Evolutionary conservation across 2,329 filamentous ascomycete genomes (phyloP).

Genomic region (Microdochium nivale): DNA sequence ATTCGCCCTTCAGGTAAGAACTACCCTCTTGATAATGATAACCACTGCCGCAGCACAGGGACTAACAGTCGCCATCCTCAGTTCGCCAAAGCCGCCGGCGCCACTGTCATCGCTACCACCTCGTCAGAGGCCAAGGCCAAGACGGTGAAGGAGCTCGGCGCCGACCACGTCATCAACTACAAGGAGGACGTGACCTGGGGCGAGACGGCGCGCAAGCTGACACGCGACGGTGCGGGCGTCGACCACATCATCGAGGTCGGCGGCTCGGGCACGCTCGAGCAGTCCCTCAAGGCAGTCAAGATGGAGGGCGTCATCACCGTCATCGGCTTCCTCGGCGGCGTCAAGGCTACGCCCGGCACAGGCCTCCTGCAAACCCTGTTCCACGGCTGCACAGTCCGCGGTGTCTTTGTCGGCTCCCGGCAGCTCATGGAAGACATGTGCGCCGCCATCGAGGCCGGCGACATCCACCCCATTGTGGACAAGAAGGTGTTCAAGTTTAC

Average conservation of each 20-base stretch:
- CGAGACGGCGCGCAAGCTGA: slow-evolving; percentile 30
- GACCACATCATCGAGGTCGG: slow-evolving; percentile 41
- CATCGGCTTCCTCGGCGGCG: slow-evolving; percentile 32
- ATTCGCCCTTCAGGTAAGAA: slow-evolving; percentile 45
- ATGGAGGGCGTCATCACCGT: slow-evolving; percentile 35
- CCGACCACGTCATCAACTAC: slow-evolving; percentile 43
- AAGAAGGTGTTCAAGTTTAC: slow-evolving; percentile 11
- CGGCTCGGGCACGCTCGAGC: slow-evolving; percentile 31
- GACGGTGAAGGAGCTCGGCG: slow-evolving; percentile 34
- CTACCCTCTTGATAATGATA: neutral
- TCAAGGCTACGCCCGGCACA: slow-evolving; percentile 38
- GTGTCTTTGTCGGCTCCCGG: slow-evolving; percentile 10
- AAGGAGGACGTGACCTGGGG: slow-evolving; percentile 36
- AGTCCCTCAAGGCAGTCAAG: slow-evolving; percentile 35
- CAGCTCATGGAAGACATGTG: slow-evolving; percentile 15
- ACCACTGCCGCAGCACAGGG: neutral
- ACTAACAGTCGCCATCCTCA: slow-evolving; percentile 10
- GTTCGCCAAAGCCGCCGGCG: slow-evolving; percentile 41
- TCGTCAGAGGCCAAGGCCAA: slow-evolving; percentile 33
- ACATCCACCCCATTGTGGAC: slow-evolving; percentile 14
- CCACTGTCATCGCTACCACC: slow-evolving; percentile 39
- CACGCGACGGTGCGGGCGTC: slow-evolving; percentile 31
- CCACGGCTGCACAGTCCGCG: slow-evolving; percentile 11
- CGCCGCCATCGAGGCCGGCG: slow-evolving; percentile 11
- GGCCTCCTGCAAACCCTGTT: slow-evolving; percentile 19